Evolutionary conservation across 2,329 filamentous ascomycete genomes (phyloP).

Genomic region (Fusarium robinianum): DNA sequence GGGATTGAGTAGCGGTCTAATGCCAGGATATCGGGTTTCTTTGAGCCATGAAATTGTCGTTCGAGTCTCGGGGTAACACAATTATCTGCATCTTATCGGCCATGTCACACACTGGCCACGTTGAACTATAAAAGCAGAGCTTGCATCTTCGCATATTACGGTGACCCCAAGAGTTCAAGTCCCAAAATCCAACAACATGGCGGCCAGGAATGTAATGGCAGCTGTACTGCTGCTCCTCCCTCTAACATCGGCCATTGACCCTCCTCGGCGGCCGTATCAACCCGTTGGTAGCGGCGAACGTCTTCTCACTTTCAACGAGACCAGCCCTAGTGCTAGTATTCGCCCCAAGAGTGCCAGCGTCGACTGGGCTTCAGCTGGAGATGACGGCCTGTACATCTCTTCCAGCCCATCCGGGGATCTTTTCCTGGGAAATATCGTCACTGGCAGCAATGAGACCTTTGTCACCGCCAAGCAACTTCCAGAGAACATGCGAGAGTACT

Average conservation of each 20-base stretch:
- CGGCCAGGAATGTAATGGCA: slow-evolving; percentile 13
- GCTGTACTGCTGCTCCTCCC: slow-evolving; percentile 27
- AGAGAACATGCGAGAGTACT: slow-evolving; percentile 59
- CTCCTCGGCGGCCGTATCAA: slow-evolving; percentile 57
- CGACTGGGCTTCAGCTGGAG: slow-evolving; percentile 61
- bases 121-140: too few relatives aligned
- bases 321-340: slow-evolving; percentile 53
- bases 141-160: too few relatives aligned
- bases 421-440: slow-evolving; percentile 65
- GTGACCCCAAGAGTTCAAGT: too few relatives aligned
- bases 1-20: too few relatives aligned
- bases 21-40: too few relatives aligned
- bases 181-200: too few relatives aligned
- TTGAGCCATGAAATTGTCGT: too few relatives aligned
- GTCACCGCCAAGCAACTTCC: slow-evolving; percentile 63
- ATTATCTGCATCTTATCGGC: too few relatives aligned
- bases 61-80: too few relatives aligned
- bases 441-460: slow-evolving; percentile 59
- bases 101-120: too few relatives aligned
- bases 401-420: slow-evolving; percentile 55
- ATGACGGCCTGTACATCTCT: slow-evolving; percentile 66
- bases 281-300: slow-evolving; percentile 60
- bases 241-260: slow-evolving; percentile 47
- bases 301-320: slow-evolving; percentile 64
- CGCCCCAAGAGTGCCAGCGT: slow-evolving; percentile 53